Evolutionary conservation across 352 stramenopile genomes (phyloP).

Genomic region (Globisporangium splendens): DNA sequence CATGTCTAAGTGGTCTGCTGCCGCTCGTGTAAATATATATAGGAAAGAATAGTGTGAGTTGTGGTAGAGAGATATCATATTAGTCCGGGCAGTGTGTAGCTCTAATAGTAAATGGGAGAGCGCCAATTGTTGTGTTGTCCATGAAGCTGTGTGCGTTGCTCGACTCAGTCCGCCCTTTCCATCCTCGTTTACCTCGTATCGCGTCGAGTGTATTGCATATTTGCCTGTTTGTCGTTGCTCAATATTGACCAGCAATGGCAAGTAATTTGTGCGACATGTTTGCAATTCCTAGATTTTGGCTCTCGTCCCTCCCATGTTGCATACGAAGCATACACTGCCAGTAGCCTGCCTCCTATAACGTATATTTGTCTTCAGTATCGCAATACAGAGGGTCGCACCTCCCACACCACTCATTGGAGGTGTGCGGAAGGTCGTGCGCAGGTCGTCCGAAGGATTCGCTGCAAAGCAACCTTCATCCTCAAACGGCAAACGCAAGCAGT

Average conservation of each 20-base stretch:
- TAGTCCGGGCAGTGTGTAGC: background rate
- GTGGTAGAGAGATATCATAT: background rate
- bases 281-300: background rate
- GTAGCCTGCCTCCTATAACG: too few species aligned
- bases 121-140: background rate
- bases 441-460: slow-evolving; percentile 18
- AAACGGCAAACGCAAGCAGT: slow-evolving; percentile 11
- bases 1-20: slow-evolving; percentile 16
- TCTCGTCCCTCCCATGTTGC: background rate
- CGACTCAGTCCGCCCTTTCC: background rate
- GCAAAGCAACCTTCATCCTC: slow-evolving; percentile 6
- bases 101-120: background rate
- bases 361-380: background rate
- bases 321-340: background rate
- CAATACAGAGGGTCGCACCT: background rate
- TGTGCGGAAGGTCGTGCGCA: slow-evolving; percentile 15
- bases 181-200: too few species aligned
- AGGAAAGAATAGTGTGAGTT: background rate
- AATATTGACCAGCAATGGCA: background rate
- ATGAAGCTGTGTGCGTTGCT: background rate
- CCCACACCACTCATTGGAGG: slow-evolving; percentile 10
- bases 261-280: background rate
- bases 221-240: too few species aligned
- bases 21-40: slow-evolving; percentile 1
- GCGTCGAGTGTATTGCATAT: too few species aligned